Conservation (phyloP, 2,329 filamentous ascomycete genomes). For the Cercospora sesami region DNA sequence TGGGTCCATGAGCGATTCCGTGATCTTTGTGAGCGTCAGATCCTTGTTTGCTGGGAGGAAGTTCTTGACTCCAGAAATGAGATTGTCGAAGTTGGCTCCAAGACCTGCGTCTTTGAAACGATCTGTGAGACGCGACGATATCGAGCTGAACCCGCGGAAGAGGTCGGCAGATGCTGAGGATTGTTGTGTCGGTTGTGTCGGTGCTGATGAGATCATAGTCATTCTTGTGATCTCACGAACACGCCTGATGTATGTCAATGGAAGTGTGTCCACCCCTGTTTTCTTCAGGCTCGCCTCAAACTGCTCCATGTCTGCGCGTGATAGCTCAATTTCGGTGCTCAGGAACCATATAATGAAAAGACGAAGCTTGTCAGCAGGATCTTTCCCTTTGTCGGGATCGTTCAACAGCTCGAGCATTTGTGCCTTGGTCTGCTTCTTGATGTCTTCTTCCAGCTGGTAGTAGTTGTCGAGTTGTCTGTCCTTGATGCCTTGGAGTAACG, state of each 20-base stretch:
- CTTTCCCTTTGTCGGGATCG: constrained; percentile 75
- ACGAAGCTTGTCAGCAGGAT: constrained; percentile 84
- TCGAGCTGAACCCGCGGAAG: constrained; percentile 88
- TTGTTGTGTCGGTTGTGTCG: constrained; percentile 60
- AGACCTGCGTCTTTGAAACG: constrained; percentile 90
- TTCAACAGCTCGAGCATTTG: constrained; percentile 87
- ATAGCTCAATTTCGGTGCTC: constrained; percentile 87
- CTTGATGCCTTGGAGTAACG: constrained; percentile 79
- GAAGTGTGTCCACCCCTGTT: constrained; percentile 72
- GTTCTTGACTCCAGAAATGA: constrained; percentile 96
- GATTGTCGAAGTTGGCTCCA: constrained; percentile 82
- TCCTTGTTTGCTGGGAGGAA: constrained; percentile 96
- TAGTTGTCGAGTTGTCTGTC: constrained; percentile 93
- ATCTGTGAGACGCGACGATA: constrained; percentile 89
- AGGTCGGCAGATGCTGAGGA: constrained; percentile 68
- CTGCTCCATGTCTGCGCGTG: constrained; percentile 75
- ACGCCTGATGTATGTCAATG: constrained; percentile 81
- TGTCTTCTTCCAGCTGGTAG: constrained; percentile 90
- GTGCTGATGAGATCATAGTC: constrained; percentile 92
- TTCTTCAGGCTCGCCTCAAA: constrained; percentile 81
- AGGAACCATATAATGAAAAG: constrained; percentile 97
- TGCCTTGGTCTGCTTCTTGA: constrained; percentile 84
- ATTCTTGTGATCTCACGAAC: constrained; percentile 94
- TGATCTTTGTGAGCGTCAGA: constrained; percentile 94
- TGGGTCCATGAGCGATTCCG: constrained; percentile 97